Base-by-base conservation (phyloP, 805 yeast genomes). In the Pichia thaimueangensis region DNA sequence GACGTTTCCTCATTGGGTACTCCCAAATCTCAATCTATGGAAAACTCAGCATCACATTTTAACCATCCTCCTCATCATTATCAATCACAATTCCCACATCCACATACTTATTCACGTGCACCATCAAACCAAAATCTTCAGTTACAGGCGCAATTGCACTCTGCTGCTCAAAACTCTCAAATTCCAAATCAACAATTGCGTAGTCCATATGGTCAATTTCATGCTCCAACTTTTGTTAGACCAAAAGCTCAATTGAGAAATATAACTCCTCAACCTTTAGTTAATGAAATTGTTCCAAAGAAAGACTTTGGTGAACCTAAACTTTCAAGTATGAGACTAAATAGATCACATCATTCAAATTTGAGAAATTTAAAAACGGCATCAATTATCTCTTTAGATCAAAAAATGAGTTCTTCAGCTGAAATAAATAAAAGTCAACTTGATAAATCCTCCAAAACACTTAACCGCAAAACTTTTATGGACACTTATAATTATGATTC, bases 231-330 rank as follows among this genome's bases (percentile, higher is more conserved):
- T 5, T 56, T 54, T 37, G 47, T 60, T 16, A 60, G 56, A 40
- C 64, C 64, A 6, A 50, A 43, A 33, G 33, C 55, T 3, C n/a
- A 32, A 11, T 28, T 47, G 5, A 53, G 49, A 37, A 45, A 46
- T 4, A 36, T 47, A 27, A 24, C 42, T 5, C 43, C 50, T 12
- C 42, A 42, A 31, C 29, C 41, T 13, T 30, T 24, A 21, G 38
- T 47, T 9, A 42, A 33, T 22, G 50, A 38, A 12, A 25, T 45
- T 12, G 7, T 24, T 7, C 33, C 33, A 5, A 42, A 37, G 23
- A 29, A 41, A 11, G 31, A 21, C 19, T 19, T 23, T 13, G 13
- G 13, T 7, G 48, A 46, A n/a, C 50, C 52, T 6, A 44, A 43
- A 28, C 41, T 47, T 25, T 45, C 52, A 28, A 44, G 54, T 22